phyloP scores from a whole-genome alignment of 495 filamentous ascomycete genomes.

The Trypethelium eluteriae region DNA sequence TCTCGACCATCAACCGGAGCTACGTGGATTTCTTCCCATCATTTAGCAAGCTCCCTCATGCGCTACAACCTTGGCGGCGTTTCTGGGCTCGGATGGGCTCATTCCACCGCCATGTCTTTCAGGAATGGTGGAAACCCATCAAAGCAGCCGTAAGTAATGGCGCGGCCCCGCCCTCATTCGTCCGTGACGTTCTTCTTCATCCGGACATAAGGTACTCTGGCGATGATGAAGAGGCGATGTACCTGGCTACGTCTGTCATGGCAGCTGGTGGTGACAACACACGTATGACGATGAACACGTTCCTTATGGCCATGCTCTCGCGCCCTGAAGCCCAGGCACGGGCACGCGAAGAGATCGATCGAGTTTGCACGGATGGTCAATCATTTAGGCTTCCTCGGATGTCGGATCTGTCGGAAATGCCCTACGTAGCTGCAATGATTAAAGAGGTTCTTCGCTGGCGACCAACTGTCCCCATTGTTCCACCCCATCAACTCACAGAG shows the following conservation, averaged over 20 bases:
- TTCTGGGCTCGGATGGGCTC: slow-evolving; percentile 32
- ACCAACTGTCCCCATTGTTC: slow-evolving; percentile 32
- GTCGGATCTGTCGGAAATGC: slow-evolving; percentile 29
- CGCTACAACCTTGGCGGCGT: slow-evolving; percentile 39
- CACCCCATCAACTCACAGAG: slow-evolving; percentile 33
- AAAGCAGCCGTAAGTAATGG: slow-evolving; percentile 24
- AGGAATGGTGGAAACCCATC: slow-evolving; percentile 36
- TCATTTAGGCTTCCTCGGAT: slow-evolving; percentile 35
- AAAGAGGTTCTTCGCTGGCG: slow-evolving; percentile 38
- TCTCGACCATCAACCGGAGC: slow-evolving; percentile 29
- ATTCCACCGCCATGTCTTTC: slow-evolving; percentile 33
- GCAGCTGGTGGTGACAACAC: slow-evolving; percentile 44
- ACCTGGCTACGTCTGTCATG: slow-evolving; percentile 36
- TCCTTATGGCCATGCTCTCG: slow-evolving; percentile 44
- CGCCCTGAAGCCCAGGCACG: slow-evolving; percentile 46
- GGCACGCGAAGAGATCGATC: slow-evolving; percentile 54
- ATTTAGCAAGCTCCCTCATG: slow-evolving; percentile 31
- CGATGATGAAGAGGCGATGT: slow-evolving; percentile 42
- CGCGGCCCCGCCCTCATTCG: slow-evolving; percentile 30
- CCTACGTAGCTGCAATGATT: slow-evolving; percentile 31
- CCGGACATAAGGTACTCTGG: slow-evolving; percentile 36
- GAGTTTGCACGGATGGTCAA: slow-evolving; percentile 32
- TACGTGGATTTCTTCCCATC: slow-evolving; percentile 39
- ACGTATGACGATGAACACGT: slow-evolving; percentile 34
- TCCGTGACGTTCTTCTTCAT: slow-evolving; percentile 35